Conservation (phyloP, 2,329 filamentous ascomycete genomes). For the Fusarium anthophilum region DNA sequence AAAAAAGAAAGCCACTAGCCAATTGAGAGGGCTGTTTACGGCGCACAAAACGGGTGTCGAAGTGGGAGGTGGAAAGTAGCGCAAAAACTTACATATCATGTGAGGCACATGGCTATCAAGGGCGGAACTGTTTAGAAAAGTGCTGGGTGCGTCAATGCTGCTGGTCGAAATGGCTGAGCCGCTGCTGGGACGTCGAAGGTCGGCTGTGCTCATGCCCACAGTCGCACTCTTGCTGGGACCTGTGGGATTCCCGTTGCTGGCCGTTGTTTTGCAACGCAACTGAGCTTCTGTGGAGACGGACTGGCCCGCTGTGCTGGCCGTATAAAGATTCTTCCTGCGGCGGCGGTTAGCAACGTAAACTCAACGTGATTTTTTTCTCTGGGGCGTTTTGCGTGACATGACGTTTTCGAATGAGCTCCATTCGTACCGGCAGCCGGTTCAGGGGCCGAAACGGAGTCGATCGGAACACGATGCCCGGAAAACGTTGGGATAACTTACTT, state of each 20-base stretch:
- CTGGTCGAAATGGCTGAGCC: slow-evolving; percentile 47
- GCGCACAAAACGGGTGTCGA: slow-evolving; percentile 33
- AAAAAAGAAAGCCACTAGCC: slow-evolving; percentile 32
- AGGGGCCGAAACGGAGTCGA: slow-evolving; percentile 8
- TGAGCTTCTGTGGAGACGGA: slow-evolving; percentile 56
- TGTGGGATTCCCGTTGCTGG: slow-evolving; percentile 39
- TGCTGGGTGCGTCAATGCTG: slow-evolving; percentile 42
- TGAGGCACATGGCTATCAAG: slow-evolving; percentile 58
- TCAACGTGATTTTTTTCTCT: neutral
- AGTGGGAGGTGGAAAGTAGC: slow-evolving; percentile 8
- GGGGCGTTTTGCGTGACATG: slow-evolving; percentile 26
- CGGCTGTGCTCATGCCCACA: slow-evolving; percentile 45
- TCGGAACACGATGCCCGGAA: slow-evolving; percentile 14
- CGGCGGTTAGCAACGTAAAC: slow-evolving; percentile 37
- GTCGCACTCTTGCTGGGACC: slow-evolving; percentile 11
- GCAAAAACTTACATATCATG: slow-evolving; percentile 57
- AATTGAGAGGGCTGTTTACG: slow-evolving; percentile 19
- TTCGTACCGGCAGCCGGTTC: neutral
- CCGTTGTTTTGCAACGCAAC: slow-evolving; percentile 51
- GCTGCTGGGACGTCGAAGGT: slow-evolving; percentile 51
- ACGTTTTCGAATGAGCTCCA: slow-evolving; percentile 22
- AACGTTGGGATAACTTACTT: slow-evolving; percentile 68
- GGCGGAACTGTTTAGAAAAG: slow-evolving; percentile 41
- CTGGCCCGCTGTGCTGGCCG: slow-evolving; percentile 50
- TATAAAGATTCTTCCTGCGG: slow-evolving; percentile 56